Percentiles rank a stretch among this genome's conserved stretches.
These are phyloP conservation scores for Vickermania spadyakhi DNA, from an alignment of 208 protist genomes.

Conservation along the genomic window DNA sequence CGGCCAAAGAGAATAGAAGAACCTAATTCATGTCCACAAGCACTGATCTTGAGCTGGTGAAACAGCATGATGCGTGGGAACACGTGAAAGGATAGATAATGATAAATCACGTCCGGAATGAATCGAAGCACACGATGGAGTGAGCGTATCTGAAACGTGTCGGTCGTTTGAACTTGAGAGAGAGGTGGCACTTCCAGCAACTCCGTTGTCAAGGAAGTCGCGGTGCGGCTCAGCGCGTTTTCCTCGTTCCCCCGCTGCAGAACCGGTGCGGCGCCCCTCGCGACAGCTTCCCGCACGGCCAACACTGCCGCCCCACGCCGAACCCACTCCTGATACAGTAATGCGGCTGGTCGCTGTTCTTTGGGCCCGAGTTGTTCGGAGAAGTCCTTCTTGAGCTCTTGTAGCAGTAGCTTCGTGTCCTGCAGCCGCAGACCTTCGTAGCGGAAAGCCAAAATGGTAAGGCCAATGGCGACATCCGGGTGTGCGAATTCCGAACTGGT, in stretches of 20 bases:
- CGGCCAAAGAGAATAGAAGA: slow-evolving; percentile 90
- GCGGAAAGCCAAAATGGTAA: slow-evolving; percentile 89
- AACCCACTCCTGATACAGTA: slow-evolving; percentile 78
- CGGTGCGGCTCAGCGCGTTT: slow-evolving; percentile 14
- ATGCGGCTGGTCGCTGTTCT: slow-evolving; percentile 73
- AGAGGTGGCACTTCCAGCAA: slow-evolving; percentile 39
- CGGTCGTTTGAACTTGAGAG: slow-evolving; percentile 75
- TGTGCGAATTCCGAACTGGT: slow-evolving; percentile 92
- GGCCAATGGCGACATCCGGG: slow-evolving; percentile 90
- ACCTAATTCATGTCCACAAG: slow-evolving; percentile 93
- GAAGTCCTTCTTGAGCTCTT: slow-evolving; percentile 82
- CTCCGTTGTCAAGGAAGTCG: slow-evolving; percentile 16
- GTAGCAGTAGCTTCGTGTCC: slow-evolving; percentile 73
- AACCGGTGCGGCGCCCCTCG: no score
- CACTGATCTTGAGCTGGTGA: slow-evolving; percentile 89
- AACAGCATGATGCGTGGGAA: slow-evolving; percentile 87
- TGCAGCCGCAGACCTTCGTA: slow-evolving; percentile 85
- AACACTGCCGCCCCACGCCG: slow-evolving; percentile 12
- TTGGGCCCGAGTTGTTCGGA: slow-evolving; percentile 76
- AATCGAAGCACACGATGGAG: slow-evolving; percentile 50
- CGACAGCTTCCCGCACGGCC: slow-evolving; percentile 22
- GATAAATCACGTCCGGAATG: slow-evolving; percentile 77
- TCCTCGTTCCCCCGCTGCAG: not conserved
- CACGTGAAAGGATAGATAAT: slow-evolving; percentile 82
- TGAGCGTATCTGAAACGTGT: slow-evolving; percentile 44